Conservation (phyloP, 2,329 filamentous ascomycete genomes). For the Cladosporium sp. region DNA sequence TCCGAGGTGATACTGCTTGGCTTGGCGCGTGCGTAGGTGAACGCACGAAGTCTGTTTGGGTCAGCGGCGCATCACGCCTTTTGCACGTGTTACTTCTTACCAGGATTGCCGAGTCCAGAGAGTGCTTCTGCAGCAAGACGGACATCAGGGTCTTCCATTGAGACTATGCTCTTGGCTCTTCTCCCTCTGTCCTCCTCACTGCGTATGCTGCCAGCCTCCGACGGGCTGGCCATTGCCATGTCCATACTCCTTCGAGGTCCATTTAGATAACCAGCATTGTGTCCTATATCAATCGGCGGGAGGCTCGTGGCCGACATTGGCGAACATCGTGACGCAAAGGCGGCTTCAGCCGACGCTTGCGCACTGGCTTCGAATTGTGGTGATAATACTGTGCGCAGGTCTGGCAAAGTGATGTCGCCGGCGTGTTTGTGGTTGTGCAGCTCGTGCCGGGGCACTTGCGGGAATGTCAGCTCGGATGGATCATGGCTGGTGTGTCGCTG, state of each 20-base stretch:
- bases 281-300: slow-evolving; percentile 42
- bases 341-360: slow-evolving; percentile 26
- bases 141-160: slow-evolving; percentile 53
- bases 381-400: slow-evolving; percentile 48
- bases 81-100: background rate
- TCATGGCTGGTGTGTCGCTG: slow-evolving; percentile 18
- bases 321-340: slow-evolving; percentile 31
- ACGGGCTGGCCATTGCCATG: slow-evolving; percentile 45
- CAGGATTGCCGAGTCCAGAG: slow-evolving; percentile 42
- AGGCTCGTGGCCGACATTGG: slow-evolving; percentile 33
- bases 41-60: slow-evolving; percentile 45
- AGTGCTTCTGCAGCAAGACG: slow-evolving; percentile 54
- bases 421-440: slow-evolving; percentile 15
- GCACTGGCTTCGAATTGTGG: slow-evolving; percentile 37
- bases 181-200: slow-evolving; percentile 26
- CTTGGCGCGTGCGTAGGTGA: slow-evolving; percentile 36
- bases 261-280: slow-evolving; percentile 30
- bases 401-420: slow-evolving; percentile 44
- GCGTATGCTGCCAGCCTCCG: slow-evolving; percentile 46
- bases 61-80: slow-evolving; percentile 8
- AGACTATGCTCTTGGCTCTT: slow-evolving; percentile 45
- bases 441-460: slow-evolving; percentile 20
- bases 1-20: slow-evolving; percentile 34
- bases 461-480: slow-evolving; percentile 15
- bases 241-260: slow-evolving; percentile 37